phyloP scores from a whole-genome alignment of 495 filamentous ascomycete genomes.

The Melanomma pulvis-pyrius region DNA sequence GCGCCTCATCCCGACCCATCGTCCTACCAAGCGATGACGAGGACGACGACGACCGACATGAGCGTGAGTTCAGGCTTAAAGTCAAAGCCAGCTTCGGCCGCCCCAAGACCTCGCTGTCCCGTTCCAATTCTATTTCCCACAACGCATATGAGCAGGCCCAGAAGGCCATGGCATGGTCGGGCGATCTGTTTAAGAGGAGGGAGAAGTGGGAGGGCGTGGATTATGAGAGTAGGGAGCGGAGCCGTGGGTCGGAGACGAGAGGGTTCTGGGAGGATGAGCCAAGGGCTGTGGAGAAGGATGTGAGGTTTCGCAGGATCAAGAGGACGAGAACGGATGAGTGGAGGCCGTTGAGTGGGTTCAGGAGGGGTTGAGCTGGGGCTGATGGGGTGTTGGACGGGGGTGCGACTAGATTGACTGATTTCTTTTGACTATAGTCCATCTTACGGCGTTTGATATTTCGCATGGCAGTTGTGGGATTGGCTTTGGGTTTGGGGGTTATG shows the following conservation, averaged over 20 bases:
- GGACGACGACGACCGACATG: background rate
- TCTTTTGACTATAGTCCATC: no score
- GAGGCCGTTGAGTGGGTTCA: conserved; percentile 27
- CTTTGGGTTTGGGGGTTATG: background rate
- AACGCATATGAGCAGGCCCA: background rate
- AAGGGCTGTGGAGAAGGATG: conserved; percentile 7
- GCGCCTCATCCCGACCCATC: background rate
- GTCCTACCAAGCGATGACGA: conserved; percentile 4
- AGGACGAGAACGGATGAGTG: conserved; percentile 30
- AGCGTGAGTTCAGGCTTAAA: conserved; percentile 18
- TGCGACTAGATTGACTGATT: background rate
- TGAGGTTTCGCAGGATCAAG: conserved; percentile 12
- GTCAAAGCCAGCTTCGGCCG: conserved; percentile 17
- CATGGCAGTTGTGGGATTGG: no score
- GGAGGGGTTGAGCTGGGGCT: conserved; percentile 3
- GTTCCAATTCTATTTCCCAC: background rate
- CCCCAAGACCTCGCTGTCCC: conserved; percentile 1
- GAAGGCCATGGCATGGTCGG: conserved; percentile 10
- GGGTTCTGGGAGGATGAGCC: conserved; percentile 13
- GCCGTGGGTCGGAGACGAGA: background rate
- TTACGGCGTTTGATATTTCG: no score
- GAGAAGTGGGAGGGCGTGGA: conserved; percentile 18
- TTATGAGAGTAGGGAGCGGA: conserved; percentile 20
- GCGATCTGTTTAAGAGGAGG: conserved; percentile 15
- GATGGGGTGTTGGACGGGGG: no score